Evolutionary conservation across 176 grass and related monocot genomes (phyloP).

Genomic region (Aegilops umbellulata): DNA sequence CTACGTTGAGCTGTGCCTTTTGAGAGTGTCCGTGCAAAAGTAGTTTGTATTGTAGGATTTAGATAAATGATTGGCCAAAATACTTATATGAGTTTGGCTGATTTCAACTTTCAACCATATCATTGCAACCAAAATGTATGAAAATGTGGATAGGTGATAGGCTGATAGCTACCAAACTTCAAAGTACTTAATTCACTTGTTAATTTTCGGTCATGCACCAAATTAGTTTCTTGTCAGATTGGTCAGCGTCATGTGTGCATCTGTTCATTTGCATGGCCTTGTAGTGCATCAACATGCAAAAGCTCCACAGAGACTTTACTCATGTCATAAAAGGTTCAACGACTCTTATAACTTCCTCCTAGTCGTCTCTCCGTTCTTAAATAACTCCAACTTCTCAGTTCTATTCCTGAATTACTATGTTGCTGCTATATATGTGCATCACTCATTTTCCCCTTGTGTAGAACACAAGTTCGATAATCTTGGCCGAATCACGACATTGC

Average conservation of each 20-base stretch:
- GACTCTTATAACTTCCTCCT: neutral
- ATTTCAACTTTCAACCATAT: neutral
- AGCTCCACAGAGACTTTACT: neutral
- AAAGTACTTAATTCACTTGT: neutral
- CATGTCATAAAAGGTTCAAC: neutral
- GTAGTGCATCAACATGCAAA: neutral
- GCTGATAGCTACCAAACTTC: neutral
- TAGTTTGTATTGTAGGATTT: too few species aligned
- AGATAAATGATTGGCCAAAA: too few species aligned
- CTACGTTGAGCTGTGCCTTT: neutral
- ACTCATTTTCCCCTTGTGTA: too few species aligned
- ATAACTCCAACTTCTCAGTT: too few species aligned
- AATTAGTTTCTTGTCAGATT: neutral
- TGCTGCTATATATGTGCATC: too few species aligned
- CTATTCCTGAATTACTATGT: too few species aligned
- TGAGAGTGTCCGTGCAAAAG: too few species aligned
- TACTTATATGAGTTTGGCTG: too few species aligned
- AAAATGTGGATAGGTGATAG: too few species aligned
- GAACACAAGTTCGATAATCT: neutral
- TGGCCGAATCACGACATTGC: too few species aligned
- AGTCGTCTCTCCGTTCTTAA: neutral
- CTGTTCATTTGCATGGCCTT: neutral
- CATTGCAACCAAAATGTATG: too few species aligned
- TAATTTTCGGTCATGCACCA: neutral
- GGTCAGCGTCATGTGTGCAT: neutral